A percentile compares a stretch with the other conserved stretches of the same genome.
These are phyloP conservation scores for Lactarius psammicola DNA, from an alignment of 768 basidiomycete genomes.

Conservation along the genomic window DNA sequence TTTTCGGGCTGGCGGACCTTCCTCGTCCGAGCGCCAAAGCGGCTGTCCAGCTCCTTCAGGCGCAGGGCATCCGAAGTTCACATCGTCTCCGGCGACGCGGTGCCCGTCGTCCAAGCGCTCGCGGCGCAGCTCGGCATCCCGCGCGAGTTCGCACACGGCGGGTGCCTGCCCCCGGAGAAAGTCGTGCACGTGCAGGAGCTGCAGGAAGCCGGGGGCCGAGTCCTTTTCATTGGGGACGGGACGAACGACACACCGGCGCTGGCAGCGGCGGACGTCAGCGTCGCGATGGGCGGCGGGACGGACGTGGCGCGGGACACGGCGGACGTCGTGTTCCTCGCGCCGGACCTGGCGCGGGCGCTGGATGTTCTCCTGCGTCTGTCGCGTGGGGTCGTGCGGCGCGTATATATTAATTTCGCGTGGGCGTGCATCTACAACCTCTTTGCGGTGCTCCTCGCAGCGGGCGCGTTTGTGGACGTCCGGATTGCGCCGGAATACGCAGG, in stretches of 20 bases:
- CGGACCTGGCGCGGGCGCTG: conserved; percentile 37
- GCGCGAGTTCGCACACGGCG: conserved; percentile 39
- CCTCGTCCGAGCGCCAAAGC: conserved; percentile 42
- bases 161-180: conserved; percentile 50
- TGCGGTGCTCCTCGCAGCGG: conserved; percentile 49
- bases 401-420: conserved; percentile 41
- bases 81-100: conserved; percentile 53
- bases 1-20: conserved; percentile 45
- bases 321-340: conserved; percentile 46
- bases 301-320: conserved; percentile 44
- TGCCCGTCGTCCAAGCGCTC: conserved; percentile 43
- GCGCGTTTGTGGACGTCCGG: conserved; percentile 43
- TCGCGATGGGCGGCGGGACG: conserved; percentile 40
- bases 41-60: conserved; percentile 39
- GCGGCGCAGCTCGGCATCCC: conserved; percentile 43
- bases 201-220: conserved; percentile 31
- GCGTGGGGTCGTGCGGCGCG: conserved; percentile 37
- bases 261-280: conserved; percentile 49
- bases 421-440: conserved; percentile 45
- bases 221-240: conserved; percentile 51
- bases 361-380: conserved; percentile 41
- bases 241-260: conserved; percentile 53
- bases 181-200: conserved; percentile 36
- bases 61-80: conserved; percentile 40
- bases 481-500: conserved; percentile 45